Base-by-base conservation (phyloP, 2,329 filamentous ascomycete species). In the Fusarium sp. region DNA sequence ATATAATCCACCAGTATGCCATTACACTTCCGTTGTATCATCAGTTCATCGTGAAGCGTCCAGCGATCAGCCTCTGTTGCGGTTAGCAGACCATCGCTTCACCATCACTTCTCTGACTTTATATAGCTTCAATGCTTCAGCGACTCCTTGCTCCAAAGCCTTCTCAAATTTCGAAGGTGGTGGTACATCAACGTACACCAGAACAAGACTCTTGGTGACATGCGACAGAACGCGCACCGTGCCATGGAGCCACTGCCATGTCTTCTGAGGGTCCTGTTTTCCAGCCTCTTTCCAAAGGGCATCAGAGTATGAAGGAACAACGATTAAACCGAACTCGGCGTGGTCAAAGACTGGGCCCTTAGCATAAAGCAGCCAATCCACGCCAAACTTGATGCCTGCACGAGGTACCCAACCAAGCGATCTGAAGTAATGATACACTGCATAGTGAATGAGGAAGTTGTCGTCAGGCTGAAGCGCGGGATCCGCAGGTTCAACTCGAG, bases 361-460 rank as follows among this genome's bases (percentile, higher is more conserved):
- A 64, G 94, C 92, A 83, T 99, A 99, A 12, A 99, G 88, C n/a
- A 99, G 85, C 85, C 94, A 98, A 81, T 99, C 96, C 15, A 95
- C 93, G 28, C 94, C 94, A 77, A 99, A 99, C 80, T 99, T 99
- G 80, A 97, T 92, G 40, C 96, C 97, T 9, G 93, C 91, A 19
- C 97, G 92, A 1, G 97, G 93, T 2, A 98, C 94, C 96, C 96
- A 99, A 30, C 96, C 96, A 0, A 98, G 87, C 1, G 95, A 97
- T 42, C 96, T 92, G 84, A 97, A 99, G 81, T 99, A 96, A 80
- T 99, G 96, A 81, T 97, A 99, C 23, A 94, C 94, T 18, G 91
- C 91, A 79, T 98, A 99, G 65, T 94, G 92, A 2, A 97, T 81
- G 25, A 98, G 85, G 81, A 99, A 99, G 0, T 90, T 88, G 77